These are phyloP conservation scores for Penicillium diatomitis DNA, from an alignment of 495 filamentous ascomycete genomes.

Conservation along the genomic window DNA sequence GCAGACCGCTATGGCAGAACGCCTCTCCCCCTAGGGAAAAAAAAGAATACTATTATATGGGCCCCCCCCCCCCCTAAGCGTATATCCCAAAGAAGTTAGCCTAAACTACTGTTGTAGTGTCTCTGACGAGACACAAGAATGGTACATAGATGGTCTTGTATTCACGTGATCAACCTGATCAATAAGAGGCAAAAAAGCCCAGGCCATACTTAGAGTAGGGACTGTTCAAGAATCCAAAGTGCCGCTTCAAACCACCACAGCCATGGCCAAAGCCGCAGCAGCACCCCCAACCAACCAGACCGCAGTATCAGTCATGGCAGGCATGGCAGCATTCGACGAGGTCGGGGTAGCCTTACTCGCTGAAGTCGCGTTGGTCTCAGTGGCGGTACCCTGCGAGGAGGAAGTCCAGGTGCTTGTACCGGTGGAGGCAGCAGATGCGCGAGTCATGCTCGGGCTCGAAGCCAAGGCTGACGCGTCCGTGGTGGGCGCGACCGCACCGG, in stretches of 20 bases:
- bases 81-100: too few relatives aligned
- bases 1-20: too few relatives aligned
- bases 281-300: conserved; percentile 11
- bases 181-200: too few relatives aligned
- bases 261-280: conserved; percentile 7
- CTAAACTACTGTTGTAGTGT: too few relatives aligned
- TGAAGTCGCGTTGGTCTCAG: not conserved
- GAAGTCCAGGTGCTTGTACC: not conserved
- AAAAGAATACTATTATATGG: too few relatives aligned
- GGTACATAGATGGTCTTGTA: too few relatives aligned
- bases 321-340: conserved; percentile 9
- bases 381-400: not conserved
- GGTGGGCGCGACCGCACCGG: conserved; percentile 3
- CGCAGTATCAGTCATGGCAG: conserved; percentile 8
- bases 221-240: too few relatives aligned
- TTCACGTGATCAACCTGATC: too few relatives aligned
- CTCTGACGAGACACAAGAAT: too few relatives aligned
- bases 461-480: conserved; percentile 7
- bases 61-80: too few relatives aligned
- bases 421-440: not conserved
- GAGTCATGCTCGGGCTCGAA: conserved; percentile 2
- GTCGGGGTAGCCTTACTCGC: not conserved
- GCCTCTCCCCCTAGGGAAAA: too few relatives aligned
- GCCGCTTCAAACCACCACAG: not conserved
- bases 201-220: too few relatives aligned